A percentile compares a stretch with the other conserved stretches of the same genome.
phyloP scores from a whole-genome alignment of 495 filamentous ascomycete species.

The Aspergillus funiculosus region DNA sequence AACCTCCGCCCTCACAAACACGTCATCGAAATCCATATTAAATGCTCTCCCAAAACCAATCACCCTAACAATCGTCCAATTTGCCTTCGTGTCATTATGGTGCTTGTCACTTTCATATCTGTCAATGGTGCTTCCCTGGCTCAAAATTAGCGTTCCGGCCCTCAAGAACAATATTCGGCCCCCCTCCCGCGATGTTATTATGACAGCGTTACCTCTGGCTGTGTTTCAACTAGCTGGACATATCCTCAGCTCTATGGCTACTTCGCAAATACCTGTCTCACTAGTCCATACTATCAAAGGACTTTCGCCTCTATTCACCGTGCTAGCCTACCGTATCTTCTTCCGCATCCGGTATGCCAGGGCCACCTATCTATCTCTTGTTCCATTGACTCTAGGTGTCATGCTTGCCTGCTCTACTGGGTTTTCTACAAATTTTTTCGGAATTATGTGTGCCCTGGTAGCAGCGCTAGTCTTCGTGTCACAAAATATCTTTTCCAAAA shows the following conservation, averaged over 20 bases:
- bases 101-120: conserved; percentile 74
- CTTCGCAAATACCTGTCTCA: conserved; percentile 88
- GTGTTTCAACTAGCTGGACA: conserved; percentile 92
- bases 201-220: conserved; percentile 81
- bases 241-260: conserved; percentile 88
- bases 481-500: conserved; percentile 98
- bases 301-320: conserved; percentile 94
- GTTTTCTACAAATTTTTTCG: conserved; percentile 79
- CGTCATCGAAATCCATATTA: conserved; percentile 94
- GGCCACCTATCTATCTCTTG: conserved; percentile 85
- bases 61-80: conserved; percentile 92
- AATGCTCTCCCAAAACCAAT: conserved; percentile 88
- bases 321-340: conserved; percentile 83
- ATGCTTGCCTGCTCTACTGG: conserved; percentile 92
- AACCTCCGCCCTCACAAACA: conserved; percentile 92
- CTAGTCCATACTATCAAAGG: conserved; percentile 99
- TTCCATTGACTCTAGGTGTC: conserved; percentile 87
- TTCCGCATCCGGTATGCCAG: conserved; percentile 82
- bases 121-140: conserved; percentile 58
- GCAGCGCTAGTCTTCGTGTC: conserved; percentile 93
- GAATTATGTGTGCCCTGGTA: conserved; percentile 78
- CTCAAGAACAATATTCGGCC: conserved; percentile 75
- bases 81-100: conserved; percentile 85
- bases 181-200: conserved; percentile 77
- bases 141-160: conserved; percentile 65